Conservation (phyloP, 2,329 filamentous ascomycete species). For the Cryphonectria radicalis region DNA sequence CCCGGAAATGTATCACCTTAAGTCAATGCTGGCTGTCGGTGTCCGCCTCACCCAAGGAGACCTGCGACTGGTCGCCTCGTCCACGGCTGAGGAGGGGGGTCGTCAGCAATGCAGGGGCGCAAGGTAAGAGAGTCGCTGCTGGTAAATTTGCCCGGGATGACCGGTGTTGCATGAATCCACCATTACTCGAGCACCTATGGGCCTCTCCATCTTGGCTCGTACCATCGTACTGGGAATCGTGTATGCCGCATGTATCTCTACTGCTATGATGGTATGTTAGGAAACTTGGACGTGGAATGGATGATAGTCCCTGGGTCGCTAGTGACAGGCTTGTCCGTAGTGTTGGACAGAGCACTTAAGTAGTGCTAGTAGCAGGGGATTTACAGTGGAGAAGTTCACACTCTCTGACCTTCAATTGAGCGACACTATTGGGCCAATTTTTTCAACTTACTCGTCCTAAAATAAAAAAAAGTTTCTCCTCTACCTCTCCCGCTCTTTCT, state of each 20-base stretch:
- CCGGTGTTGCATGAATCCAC: constrained; percentile 3
- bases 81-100: constrained; percentile 27
- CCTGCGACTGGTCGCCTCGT: constrained; percentile 28
- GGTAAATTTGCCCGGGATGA: constrained; percentile 15
- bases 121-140: constrained; percentile 21
- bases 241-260: background rate
- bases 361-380: background rate
- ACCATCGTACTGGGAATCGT: background rate
- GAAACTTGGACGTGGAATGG: background rate
- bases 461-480: background rate
- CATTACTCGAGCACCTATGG: background rate
- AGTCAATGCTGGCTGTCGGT: constrained; percentile 1
- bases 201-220: background rate
- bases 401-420: background rate
- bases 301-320: background rate
- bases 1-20: background rate
- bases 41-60: constrained; percentile 27
- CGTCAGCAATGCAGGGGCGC: constrained; percentile 14
- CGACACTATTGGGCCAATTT: constrained; percentile 8
- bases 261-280: background rate
- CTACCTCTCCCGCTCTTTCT: background rate
- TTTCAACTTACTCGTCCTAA: constrained; percentile 11
- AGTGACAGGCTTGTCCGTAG: background rate
- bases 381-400: background rate
- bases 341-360: background rate